Conservation (phyloP, 306 rosid species). For the Leucaena leucocephala region DNA sequence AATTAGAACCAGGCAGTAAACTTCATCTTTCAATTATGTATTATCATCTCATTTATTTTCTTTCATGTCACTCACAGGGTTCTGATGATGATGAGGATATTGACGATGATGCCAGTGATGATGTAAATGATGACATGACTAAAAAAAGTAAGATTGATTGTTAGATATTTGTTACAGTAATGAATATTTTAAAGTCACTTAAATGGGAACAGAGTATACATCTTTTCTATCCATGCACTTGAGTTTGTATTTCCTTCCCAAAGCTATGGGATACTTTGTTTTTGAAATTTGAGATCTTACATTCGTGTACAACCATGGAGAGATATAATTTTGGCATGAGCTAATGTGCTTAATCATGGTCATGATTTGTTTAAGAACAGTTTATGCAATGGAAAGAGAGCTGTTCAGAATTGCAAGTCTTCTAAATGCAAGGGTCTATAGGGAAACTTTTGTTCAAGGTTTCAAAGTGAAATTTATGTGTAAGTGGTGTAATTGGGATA, state of each 20-base stretch:
- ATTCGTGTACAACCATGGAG: neutral
- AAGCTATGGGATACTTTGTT: neutral
- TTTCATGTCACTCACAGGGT: slow-evolving; percentile 45
- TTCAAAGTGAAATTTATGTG: slow-evolving; percentile 20
- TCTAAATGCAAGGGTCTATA: neutral
- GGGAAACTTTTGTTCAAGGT: slow-evolving; percentile 13
- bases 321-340: neutral
- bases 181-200: neutral
- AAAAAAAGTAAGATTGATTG: slow-evolving; percentile 53
- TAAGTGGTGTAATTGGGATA: slow-evolving; percentile 23
- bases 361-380: neutral
- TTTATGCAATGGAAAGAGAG: neutral
- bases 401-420: neutral
- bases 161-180: slow-evolving; percentile 3
- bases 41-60: slow-evolving; percentile 30
- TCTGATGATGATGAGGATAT: slow-evolving; percentile 45
- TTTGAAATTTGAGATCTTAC: neutral
- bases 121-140: slow-evolving; percentile 42
- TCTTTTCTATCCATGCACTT: neutral
- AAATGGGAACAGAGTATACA: neutral
- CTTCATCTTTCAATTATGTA: neutral
- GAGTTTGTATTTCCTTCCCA: neutral
- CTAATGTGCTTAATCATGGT: neutral
- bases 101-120: slow-evolving; percentile 36
- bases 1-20: neutral